These are phyloP conservation scores for Lachnellula cervina DNA, from an alignment of 2,329 filamentous ascomycete species.

Conservation along the genomic window DNA sequence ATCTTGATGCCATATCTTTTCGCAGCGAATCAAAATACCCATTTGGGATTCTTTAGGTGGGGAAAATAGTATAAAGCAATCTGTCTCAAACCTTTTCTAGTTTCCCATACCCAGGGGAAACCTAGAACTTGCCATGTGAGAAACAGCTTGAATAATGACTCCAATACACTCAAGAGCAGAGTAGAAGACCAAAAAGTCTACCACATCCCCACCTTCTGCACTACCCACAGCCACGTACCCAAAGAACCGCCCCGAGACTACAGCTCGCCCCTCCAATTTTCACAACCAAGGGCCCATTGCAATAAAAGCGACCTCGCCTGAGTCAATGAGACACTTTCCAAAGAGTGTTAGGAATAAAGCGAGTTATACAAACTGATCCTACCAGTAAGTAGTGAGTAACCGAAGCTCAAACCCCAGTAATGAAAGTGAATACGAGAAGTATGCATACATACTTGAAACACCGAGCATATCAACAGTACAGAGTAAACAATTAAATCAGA, in stretches of 20 bases:
- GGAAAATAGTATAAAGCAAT: background rate
- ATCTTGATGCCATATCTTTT: background rate
- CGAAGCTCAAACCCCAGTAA: background rate
- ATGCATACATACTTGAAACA: too few species aligned
- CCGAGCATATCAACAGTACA: too few species aligned
- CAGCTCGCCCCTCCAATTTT: constrained; percentile 48
- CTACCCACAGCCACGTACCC: constrained; percentile 45
- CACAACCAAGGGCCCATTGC: constrained; percentile 34
- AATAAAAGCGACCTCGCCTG: constrained; percentile 23
- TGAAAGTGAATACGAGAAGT: too few species aligned
- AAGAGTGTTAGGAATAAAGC: background rate
- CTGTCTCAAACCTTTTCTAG: background rate
- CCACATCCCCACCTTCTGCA: constrained; percentile 45
- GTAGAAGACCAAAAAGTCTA: constrained; percentile 51
- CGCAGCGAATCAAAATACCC: background rate
- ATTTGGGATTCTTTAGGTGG: background rate
- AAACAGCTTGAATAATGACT: constrained; percentile 48
- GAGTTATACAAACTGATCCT: background rate
- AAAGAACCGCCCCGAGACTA: constrained; percentile 49
- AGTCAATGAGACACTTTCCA: background rate
- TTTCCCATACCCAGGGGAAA: too few species aligned
- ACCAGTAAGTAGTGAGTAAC: background rate
- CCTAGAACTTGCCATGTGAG: constrained; percentile 4
- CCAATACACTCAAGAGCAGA: constrained; percentile 45
- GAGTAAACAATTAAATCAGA: too few species aligned